A percentile compares a stretch with the other conserved stretches of the same genome.
Evolutionary conservation across 495 filamentous ascomycete species (phyloP).

Genomic region (Mytilinidion resinicola): DNA sequence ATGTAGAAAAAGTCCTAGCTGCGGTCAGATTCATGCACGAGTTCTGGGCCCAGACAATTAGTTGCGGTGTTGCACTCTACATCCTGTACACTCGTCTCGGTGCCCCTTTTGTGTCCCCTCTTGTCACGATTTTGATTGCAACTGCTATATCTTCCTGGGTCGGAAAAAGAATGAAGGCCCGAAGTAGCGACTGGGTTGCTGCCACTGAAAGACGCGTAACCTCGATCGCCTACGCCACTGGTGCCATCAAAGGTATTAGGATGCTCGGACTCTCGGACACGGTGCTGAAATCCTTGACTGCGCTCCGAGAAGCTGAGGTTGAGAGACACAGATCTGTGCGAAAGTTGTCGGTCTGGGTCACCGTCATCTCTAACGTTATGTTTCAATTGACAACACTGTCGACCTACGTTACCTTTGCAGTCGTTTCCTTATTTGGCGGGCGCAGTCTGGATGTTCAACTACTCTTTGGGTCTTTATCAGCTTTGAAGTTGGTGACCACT

Average conservation of each 20-base stretch:
- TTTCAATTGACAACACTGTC: constrained; percentile 15
- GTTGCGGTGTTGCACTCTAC: constrained; percentile 11
- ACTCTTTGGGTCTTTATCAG: constrained; percentile 15
- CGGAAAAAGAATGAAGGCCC: constrained; percentile 8
- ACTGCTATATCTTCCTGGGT: constrained; percentile 7
- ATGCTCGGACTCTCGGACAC: constrained; percentile 17
- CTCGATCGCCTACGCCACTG: constrained; percentile 3
- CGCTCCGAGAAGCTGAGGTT: constrained; percentile 9
- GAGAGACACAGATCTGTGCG: neutral
- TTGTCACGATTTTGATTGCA: constrained; percentile 1
- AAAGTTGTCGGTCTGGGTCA: constrained; percentile 10
- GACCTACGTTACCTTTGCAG: constrained; percentile 8
- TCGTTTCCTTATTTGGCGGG: neutral
- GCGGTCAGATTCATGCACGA: constrained; percentile 16
- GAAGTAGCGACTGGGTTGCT: constrained; percentile 8
- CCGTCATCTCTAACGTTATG: constrained; percentile 7
- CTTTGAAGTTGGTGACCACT: constrained; percentile 12
- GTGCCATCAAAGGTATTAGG: constrained; percentile 12
- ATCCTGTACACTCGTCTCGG: constrained; percentile 19
- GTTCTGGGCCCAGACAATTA: constrained; percentile 14
- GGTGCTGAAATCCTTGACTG: constrained; percentile 5
- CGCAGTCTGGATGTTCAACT: neutral
- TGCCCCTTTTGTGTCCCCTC: constrained; percentile 9
- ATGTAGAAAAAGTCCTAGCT: constrained; percentile 21
- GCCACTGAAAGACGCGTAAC: constrained; percentile 10